Evolutionary conservation across 805 yeast species (phyloP).

Genomic region (Zygosaccharomyces pseudorouxii): DNA sequence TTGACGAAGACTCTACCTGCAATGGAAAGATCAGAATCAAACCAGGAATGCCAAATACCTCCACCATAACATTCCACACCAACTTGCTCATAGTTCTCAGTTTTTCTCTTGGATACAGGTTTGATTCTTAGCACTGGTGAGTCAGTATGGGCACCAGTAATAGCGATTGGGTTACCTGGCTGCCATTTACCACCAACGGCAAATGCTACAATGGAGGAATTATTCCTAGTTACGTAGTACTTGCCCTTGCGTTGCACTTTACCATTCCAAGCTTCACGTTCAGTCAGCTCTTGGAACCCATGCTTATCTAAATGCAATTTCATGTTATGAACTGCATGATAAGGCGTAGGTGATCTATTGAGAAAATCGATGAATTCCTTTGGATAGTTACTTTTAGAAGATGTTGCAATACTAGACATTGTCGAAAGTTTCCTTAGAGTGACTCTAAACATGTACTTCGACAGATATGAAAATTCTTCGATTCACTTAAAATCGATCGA

Average conservation of each 20-base stretch:
- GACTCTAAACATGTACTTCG: slow-evolving; percentile 26
- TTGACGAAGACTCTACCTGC: slow-evolving; percentile 87
- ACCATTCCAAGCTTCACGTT: slow-evolving; percentile 66
- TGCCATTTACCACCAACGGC: slow-evolving; percentile 67
- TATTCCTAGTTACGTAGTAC: slow-evolving; percentile 85
- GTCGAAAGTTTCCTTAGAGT: slow-evolving; percentile 26
- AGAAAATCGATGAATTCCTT: slow-evolving; percentile 70
- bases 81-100: slow-evolving; percentile 78
- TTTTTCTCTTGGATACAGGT: slow-evolving; percentile 68
- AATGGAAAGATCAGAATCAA: slow-evolving; percentile 84
- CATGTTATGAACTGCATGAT: slow-evolving; percentile 77
- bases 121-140: slow-evolving; percentile 86
- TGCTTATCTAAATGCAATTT: slow-evolving; percentile 48
- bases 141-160: slow-evolving; percentile 95
- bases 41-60: slow-evolving; percentile 95
- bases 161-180: slow-evolving; percentile 78
- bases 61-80: slow-evolving; percentile 97
- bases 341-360: slow-evolving; percentile 87
- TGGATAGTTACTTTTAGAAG: slow-evolving; percentile 21
- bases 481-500: too few species aligned
- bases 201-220: slow-evolving; percentile 84
- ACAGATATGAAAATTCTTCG: background rate
- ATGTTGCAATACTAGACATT: slow-evolving; percentile 16
- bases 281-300: slow-evolving; percentile 74
- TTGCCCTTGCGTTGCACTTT: slow-evolving; percentile 51